A percentile compares a stretch with the other conserved stretches of the same genome.
Evolutionary conservation across 1,139 yeast genomes (phyloP).

Genomic region (Sugiyamaella xylanicola): DNA sequence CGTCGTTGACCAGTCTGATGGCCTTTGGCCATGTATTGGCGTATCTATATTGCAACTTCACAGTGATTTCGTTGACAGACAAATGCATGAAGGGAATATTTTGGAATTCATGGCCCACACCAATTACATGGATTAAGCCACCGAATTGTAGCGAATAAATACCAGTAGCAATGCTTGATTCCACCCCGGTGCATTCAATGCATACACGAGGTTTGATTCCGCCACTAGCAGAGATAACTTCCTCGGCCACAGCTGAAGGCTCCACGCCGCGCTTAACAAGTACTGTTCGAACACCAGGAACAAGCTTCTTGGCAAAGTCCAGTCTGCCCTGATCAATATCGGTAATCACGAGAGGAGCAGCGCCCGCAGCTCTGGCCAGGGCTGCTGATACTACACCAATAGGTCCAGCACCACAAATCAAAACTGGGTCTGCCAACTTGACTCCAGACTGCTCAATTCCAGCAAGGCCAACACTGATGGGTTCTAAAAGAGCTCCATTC

Average conservation of each 20-base stretch:
- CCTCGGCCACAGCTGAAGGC: conserved; percentile 44
- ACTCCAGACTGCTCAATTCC: conserved; percentile 72
- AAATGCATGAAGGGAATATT: conserved; percentile 74
- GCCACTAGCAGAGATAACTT: conserved; percentile 47
- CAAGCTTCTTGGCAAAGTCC: conserved; percentile 32
- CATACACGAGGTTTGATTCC: conserved; percentile 61
- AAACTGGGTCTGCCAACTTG: conserved; percentile 70
- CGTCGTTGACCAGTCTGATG: conserved; percentile 64
- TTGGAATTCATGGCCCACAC: conserved; percentile 69
- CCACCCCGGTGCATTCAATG: conserved; percentile 72
- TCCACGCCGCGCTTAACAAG: conserved; percentile 34
- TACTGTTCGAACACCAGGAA: conserved; percentile 41
- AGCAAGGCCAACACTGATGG: conserved; percentile 84
- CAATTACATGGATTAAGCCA: conserved; percentile 73
- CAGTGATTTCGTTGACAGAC: conserved; percentile 66
- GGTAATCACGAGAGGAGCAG: conserved; percentile 64
- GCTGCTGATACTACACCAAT: conserved; percentile 82
- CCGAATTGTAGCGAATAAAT: conserved; percentile 59
- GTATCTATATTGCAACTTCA: conserved; percentile 82
- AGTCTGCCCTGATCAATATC: conserved; percentile 45
- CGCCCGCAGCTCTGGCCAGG: conserved; percentile 81
- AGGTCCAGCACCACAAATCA: conserved; percentile 92
- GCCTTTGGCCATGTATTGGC: conserved; percentile 73
- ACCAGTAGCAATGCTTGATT: conserved; percentile 66
- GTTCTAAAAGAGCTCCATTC: conserved; percentile 89